Evolutionary conservation across 176 grass and related monocot species (phyloP), one percentile per base, ranked within the genome.

Genomic region (Rhynchospora tenuis): DNA sequence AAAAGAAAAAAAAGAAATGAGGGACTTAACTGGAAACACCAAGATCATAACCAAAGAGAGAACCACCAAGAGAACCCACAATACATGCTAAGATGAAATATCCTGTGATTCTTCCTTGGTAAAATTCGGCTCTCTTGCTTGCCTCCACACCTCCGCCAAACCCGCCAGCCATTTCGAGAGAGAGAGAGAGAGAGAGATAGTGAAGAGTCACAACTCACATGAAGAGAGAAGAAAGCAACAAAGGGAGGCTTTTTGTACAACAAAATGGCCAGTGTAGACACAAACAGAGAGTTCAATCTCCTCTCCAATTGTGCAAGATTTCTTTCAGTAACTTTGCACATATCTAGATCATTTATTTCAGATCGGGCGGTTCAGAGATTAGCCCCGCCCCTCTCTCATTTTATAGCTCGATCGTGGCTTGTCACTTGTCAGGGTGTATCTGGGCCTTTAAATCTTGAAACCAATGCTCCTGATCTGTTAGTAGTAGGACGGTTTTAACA

Each of bases 1-100:
- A 0, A 16, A 23, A 1, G 1, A 31, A 62, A 0, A 60, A 0
- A 22, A 9, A 5, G 2, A 19, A 46, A 6, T 29, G 24, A 46
- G 9, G 0, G 1, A 87, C 90, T 93, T 44, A 75, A 98, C 96
- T 91, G 14, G 96, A 99, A 27, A 99, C 93, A 14, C 96, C 96
- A 78, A 99, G 96, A 83, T 99, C 96, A 31, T 95, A 99, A 16
- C 96, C 96, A 80, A 99, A 99, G 67, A 99, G 96, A n/a, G 96
- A 99, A 38, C 96, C 96, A 6, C 96, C 96, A 13, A 99, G 92
- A 28, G 96, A 99, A 15, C 96, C 93, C 42, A 99, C 93, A 85
- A 93, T 48, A 86, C 96, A 99, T 1, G 96, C 93, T 72, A 99
- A 85, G 51, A 99, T 85, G 81, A 99, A 95, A 84, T 99, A 99